A percentile compares a stretch with the other conserved stretches of the same genome.
Conservation (phyloP, 768 basidiomycete species). For the Termitomyces sp. region DNA sequence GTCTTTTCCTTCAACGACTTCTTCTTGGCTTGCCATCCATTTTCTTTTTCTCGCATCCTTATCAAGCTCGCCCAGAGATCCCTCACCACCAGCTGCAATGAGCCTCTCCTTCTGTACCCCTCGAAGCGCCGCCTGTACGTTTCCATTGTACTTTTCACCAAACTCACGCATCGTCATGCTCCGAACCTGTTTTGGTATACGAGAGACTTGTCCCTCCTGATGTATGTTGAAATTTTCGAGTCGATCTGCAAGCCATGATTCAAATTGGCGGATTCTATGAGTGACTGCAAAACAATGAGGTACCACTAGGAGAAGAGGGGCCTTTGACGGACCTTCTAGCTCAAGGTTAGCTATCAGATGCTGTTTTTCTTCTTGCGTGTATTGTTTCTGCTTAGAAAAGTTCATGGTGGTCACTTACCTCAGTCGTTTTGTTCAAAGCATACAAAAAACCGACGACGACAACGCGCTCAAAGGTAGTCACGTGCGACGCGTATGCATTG, state of each 20-base stretch:
- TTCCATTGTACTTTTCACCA: slow-evolving; percentile 71
- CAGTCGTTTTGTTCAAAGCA: slow-evolving; percentile 6
- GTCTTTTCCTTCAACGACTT: slow-evolving; percentile 30
- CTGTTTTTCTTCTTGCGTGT: slow-evolving; percentile 64
- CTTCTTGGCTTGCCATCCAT: slow-evolving; percentile 65
- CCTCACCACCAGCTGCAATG: slow-evolving; percentile 43
- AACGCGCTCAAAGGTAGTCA: slow-evolving; percentile 26
- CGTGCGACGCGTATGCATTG: slow-evolving; percentile 32
- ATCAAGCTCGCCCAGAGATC: slow-evolving; percentile 53
- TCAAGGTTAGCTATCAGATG: slow-evolving; percentile 76
- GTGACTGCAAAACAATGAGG: slow-evolving; percentile 42
- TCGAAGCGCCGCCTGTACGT: slow-evolving; percentile 65
- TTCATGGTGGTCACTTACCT: slow-evolving; percentile 22
- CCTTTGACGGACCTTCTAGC: slow-evolving; percentile 56
- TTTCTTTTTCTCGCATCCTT: slow-evolving; percentile 70
- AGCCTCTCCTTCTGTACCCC: slow-evolving; percentile 65
- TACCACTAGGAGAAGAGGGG: neutral
- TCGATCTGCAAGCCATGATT: slow-evolving; percentile 68
- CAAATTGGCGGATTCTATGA: slow-evolving; percentile 69
- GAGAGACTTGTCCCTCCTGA: slow-evolving; percentile 68
- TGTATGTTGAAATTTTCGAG: slow-evolving; percentile 72
- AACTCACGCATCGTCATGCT: slow-evolving; percentile 73
- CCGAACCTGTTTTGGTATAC: slow-evolving; percentile 73
- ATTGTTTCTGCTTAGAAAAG: slow-evolving; percentile 25
- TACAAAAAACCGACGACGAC: slow-evolving; percentile 3